A percentile compares a stretch with the other conserved stretches of the same genome.
These are phyloP conservation scores for Tetratostichococcus sp. DNA, from an alignment of 139 green algal species.

Conservation along the genomic window DNA sequence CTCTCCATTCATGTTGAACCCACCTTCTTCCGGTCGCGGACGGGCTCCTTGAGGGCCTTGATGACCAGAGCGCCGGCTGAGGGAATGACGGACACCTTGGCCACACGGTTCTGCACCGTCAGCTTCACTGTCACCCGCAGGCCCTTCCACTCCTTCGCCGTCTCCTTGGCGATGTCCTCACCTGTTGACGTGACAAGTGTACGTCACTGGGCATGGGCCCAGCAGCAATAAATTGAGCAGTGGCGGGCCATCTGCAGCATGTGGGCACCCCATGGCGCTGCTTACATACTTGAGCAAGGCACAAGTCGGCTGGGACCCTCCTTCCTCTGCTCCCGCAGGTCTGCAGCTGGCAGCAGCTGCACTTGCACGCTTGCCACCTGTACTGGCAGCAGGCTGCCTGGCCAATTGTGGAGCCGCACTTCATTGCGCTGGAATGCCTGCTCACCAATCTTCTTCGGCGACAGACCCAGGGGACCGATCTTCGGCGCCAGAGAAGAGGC, in stretches of 20 bases:
- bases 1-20: background rate
- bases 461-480: constrained; percentile 98
- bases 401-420: too few relatives aligned
- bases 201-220: too few relatives aligned
- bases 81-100: constrained; percentile 96
- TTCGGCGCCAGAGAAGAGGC: constrained; percentile 98
- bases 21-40: constrained; percentile 93
- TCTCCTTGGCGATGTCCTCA: constrained; percentile 99
- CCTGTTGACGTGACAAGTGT: constrained; percentile 91
- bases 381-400: too few relatives aligned
- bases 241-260: too few relatives aligned
- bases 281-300: too few relatives aligned
- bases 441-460: constrained; percentile 98
- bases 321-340: too few relatives aligned
- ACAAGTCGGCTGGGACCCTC: too few relatives aligned
- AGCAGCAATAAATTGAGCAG: too few relatives aligned
- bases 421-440: constrained; percentile 30
- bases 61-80: constrained; percentile 94
- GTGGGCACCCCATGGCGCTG: too few relatives aligned
- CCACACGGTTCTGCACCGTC: constrained; percentile 96
- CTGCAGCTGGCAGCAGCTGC: too few relatives aligned
- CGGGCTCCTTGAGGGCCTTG: constrained; percentile 97
- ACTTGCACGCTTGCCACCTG: too few relatives aligned
- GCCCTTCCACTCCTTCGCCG: constrained; percentile 98
- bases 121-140: constrained; percentile 98